These are phyloP conservation scores for Emmonsiellopsis sp. DNA, from an alignment of 2,329 filamentous ascomycete species.

Conservation along the genomic window DNA sequence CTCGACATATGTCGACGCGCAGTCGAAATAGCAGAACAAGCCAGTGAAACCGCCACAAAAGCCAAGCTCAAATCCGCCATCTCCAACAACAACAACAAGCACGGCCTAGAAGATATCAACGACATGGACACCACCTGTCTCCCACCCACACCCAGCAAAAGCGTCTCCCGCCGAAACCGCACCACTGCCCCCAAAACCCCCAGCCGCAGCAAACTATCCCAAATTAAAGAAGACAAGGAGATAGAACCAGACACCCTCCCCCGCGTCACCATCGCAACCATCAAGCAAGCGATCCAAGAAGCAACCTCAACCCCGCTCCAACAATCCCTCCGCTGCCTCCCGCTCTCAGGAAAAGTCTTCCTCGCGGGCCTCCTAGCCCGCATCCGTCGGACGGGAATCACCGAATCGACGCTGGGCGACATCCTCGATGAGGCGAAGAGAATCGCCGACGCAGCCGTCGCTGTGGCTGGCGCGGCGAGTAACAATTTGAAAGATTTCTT, in stretches of 20 bases:
- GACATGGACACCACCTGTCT: slow-evolving; percentile 20
- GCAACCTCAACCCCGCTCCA: slow-evolving; percentile 88
- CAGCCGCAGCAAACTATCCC: slow-evolving; percentile 6
- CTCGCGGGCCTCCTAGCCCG: slow-evolving; percentile 72
- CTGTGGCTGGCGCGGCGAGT: slow-evolving; percentile 42
- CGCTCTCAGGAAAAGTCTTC: slow-evolving; percentile 74
- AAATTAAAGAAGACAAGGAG: slow-evolving; percentile 11
- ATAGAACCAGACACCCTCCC: slow-evolving; percentile 27
- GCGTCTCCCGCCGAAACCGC: slow-evolving; percentile 9
- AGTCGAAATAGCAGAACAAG: slow-evolving; percentile 85
- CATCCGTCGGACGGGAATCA: slow-evolving; percentile 71
- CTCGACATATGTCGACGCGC: slow-evolving; percentile 92
- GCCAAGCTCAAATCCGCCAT: slow-evolving; percentile 2
- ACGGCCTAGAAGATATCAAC: not conserved
- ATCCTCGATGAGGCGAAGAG: slow-evolving; percentile 76
- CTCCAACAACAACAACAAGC: slow-evolving; percentile 6
- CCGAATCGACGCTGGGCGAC: slow-evolving; percentile 80
- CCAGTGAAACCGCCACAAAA: slow-evolving; percentile 34
- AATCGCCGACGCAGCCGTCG: slow-evolving; percentile 41
- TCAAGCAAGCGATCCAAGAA: slow-evolving; percentile 91
- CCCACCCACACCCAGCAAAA: slow-evolving; percentile 38
- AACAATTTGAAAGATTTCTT: slow-evolving; percentile 53
- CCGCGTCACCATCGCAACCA: slow-evolving; percentile 81
- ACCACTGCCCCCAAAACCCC: slow-evolving; percentile 11
- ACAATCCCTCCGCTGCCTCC: slow-evolving; percentile 73